Evolutionary conservation across 768 basidiomycete species (phyloP).

Genomic region (Mycena alexandri): DNA sequence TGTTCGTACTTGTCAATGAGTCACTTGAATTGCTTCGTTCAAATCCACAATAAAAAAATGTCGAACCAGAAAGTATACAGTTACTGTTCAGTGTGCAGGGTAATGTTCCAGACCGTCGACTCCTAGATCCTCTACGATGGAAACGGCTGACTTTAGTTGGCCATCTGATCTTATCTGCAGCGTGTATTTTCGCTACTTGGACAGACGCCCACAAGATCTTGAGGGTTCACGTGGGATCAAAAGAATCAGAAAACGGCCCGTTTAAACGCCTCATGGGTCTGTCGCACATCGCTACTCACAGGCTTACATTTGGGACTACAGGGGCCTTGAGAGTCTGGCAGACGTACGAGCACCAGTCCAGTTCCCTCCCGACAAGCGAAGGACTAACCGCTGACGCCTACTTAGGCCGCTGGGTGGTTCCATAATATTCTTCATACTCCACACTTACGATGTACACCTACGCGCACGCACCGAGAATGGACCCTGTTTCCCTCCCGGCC

Average conservation of each 20-base stretch:
- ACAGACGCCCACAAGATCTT: conserved; percentile 32
- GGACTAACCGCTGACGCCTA: background rate
- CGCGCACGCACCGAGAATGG: conserved; percentile 2
- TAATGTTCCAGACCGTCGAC: too few relatives aligned
- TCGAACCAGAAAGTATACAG: too few relatives aligned
- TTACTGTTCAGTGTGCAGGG: too few relatives aligned
- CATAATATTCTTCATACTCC: conserved; percentile 7
- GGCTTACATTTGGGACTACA: background rate
- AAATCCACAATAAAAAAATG: too few relatives aligned
- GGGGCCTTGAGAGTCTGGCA: conserved; percentile 11
- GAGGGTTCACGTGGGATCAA: conserved; percentile 32
- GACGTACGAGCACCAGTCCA: conserved; percentile 20
- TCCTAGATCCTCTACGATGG: too few relatives aligned
- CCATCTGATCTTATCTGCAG: conserved; percentile 12
- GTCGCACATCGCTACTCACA: too few relatives aligned
- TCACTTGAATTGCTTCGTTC: background rate
- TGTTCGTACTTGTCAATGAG: background rate
- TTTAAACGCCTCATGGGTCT: conserved; percentile 36
- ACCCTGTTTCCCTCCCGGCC: conserved; percentile 11
- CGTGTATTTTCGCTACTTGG: conserved; percentile 7
- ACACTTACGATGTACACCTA: background rate
- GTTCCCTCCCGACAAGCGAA: background rate
- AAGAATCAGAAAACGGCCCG: conserved; percentile 29
- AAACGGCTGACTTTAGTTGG: background rate
- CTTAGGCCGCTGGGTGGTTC: too few relatives aligned